A percentile compares a stretch with the other conserved stretches of the same genome.
These are phyloP conservation scores for Strigomonas culicis DNA, from an alignment of 208 protist species.

Conservation along the genomic window DNA sequence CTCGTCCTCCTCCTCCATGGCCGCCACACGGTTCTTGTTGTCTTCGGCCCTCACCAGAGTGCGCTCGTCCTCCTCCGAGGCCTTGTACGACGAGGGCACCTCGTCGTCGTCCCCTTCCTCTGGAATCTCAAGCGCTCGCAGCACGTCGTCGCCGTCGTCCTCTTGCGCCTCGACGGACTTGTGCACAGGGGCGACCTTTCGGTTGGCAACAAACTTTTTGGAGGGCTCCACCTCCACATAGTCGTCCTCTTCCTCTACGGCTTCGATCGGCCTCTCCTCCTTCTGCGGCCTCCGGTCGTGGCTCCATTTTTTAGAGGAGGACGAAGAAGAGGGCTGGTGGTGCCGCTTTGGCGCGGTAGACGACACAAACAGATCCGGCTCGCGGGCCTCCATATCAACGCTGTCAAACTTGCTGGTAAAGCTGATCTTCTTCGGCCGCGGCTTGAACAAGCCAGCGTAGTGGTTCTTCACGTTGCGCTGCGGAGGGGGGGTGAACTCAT, in stretches of 20 bases:
- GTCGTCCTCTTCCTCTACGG: too few species aligned
- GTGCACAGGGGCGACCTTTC: not conserved
- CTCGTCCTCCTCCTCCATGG: slow-evolving; percentile 4
- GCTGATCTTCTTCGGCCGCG: slow-evolving; percentile 38
- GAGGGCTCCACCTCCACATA: too few species aligned
- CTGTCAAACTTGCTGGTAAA: slow-evolving; percentile 57
- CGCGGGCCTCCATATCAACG: not conserved
- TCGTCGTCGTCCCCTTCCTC: slow-evolving; percentile 28
- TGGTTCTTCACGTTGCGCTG: slow-evolving; percentile 55
- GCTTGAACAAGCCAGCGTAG: slow-evolving; percentile 44
- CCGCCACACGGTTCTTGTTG: slow-evolving; percentile 11
- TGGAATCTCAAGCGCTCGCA: slow-evolving; percentile 7
- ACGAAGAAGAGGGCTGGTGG: not conserved
- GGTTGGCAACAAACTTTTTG: too few species aligned
- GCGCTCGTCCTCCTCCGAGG: slow-evolving; percentile 1
- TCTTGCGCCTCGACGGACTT: not conserved
- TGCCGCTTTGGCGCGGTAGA: not conserved
- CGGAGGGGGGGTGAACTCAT: slow-evolving; percentile 15
- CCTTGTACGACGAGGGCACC: slow-evolving; percentile 9
- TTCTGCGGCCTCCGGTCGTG: not conserved
- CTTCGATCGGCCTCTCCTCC: too few species aligned
- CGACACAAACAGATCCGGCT: not conserved
- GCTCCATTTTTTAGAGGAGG: not conserved
- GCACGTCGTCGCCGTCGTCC: slow-evolving; percentile 18
- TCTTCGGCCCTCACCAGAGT: slow-evolving; percentile 8